These are phyloP conservation scores for Suillus lakei DNA, from an alignment of 768 basidiomycete species.

Conservation along the genomic window DNA sequence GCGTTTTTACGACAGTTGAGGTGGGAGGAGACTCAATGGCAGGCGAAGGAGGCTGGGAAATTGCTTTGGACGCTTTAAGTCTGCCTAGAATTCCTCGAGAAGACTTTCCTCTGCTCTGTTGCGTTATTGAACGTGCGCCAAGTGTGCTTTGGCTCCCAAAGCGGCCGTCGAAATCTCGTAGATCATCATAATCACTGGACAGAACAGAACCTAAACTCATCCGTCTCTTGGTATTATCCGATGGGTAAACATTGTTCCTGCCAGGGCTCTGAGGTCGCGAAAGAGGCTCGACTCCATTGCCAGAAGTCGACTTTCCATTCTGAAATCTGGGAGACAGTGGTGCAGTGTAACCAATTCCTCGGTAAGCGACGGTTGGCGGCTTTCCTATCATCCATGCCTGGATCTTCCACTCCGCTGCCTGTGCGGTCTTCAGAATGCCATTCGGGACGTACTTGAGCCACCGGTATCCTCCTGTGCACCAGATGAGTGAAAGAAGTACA, in stretches of 20 bases:
- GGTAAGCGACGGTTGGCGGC: constrained; percentile 81
- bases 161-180: constrained; percentile 84
- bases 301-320: constrained; percentile 24
- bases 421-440: constrained; percentile 90
- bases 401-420: constrained; percentile 96
- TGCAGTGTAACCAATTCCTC: constrained; percentile 85
- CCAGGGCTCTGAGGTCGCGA: constrained; percentile 22
- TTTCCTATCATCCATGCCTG: constrained; percentile 98
- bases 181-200: constrained; percentile 88
- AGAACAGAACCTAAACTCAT: constrained; percentile 74
- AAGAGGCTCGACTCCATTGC: constrained; percentile 21
- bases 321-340: constrained; percentile 39
- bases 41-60: constrained; percentile 49
- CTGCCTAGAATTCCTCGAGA: constrained; percentile 72
- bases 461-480: constrained; percentile 74
- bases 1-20: constrained; percentile 47
- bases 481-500: constrained; percentile 18
- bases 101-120: constrained; percentile 56
- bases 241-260: constrained; percentile 31
- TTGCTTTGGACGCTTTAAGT: constrained; percentile 51
- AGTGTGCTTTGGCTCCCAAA: constrained; percentile 84
- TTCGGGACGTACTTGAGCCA: constrained; percentile 98
- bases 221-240: constrained; percentile 51
- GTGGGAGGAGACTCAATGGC: constrained; percentile 43
- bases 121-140: constrained; percentile 45